These are phyloP conservation scores for Selaginella moellendorffii DNA, from an alignment of 75 land plant genomes.

Conservation along the genomic window DNA sequence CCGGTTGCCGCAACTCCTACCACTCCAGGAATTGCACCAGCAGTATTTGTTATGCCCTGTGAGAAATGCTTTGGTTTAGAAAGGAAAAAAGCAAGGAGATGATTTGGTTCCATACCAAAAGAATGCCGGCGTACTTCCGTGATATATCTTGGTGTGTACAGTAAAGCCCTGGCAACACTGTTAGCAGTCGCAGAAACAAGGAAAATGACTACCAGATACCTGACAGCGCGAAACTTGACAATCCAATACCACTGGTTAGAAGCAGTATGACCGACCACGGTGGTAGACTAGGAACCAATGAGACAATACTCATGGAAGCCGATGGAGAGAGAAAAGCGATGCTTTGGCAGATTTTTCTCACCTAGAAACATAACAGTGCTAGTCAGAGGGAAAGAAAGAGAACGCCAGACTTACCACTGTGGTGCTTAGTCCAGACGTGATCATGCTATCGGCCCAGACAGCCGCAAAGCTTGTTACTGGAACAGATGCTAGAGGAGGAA, in stretches of 20 bases:
- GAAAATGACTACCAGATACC: too few species aligned
- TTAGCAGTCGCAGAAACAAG: too few species aligned
- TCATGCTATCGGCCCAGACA: slow-evolving; percentile 70
- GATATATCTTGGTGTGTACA: slow-evolving; percentile 99
- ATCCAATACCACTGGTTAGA: slow-evolving; percentile 64
- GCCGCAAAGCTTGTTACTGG: slow-evolving; percentile 66
- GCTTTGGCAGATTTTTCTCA: slow-evolving; percentile 83
- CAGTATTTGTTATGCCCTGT: slow-evolving; percentile 89
- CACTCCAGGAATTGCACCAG: slow-evolving; percentile 91
- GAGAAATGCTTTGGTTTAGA: neutral
- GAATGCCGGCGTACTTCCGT: slow-evolving; percentile 86
- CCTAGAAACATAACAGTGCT: too few species aligned
- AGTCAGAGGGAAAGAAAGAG: too few species aligned
- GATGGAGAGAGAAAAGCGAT: slow-evolving; percentile 91
- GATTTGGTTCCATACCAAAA: slow-evolving; percentile 47
- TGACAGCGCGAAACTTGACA: slow-evolving; percentile 87
- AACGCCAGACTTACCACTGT: slow-evolving; percentile 68
- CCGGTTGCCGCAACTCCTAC: slow-evolving; percentile 86
- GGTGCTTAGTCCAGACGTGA: slow-evolving; percentile 57
- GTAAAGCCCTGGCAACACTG: slow-evolving; percentile 73
- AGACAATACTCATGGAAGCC: slow-evolving; percentile 59
- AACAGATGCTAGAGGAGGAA: slow-evolving; percentile 79
- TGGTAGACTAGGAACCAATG: slow-evolving; percentile 54
- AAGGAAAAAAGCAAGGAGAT: too few species aligned
- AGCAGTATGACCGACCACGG: slow-evolving; percentile 60